Evolutionary conservation across 441 rosid genomes (phyloP), one percentile per base, ranked within the genome.

Genomic region (Adansonia gregorii): DNA sequence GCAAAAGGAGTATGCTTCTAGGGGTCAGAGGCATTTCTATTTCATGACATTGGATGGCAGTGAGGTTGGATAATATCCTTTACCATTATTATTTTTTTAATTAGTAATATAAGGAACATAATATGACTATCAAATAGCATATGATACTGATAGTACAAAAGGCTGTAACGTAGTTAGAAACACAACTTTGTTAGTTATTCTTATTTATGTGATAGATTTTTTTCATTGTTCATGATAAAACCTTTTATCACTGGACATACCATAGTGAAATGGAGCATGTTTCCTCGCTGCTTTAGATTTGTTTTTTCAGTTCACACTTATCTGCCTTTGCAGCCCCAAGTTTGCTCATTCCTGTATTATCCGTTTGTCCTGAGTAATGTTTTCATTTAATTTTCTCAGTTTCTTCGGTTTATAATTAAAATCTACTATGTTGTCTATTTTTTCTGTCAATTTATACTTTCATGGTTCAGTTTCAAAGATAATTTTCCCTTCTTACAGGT

Each of bases 41-140:
- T 96, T 96, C 87, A 96, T 96, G 99, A 94, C 99, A 20, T 85
- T 96, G 84, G 89, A 93, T 83, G 97, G 97, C 82, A 93, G 94
- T 76, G 99, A 96, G 99, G 99, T 96, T 75, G 89, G 39, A 72
- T 79, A 9, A 75, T 61, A 52, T 39, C n/a, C n/a, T 71, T 46
- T 60, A 19, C 75, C 70, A 4, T 27, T 66, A 49, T 15, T 43
- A 41, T 52, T 20, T 77, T 65, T 31, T 59, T 19, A 45, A 14
- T 48, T 74, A 7, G 10, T 24, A 19, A 31, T 52, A 7, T 52
- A 8, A 20, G 24, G 52, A 14, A 19, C 39, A 9, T 55, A 48
- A 31, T 67, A 39, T 39, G 66, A 56, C 11, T 24, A 67, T 66
- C 20, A 19, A 27, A 39, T 35, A 17, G 65, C 20, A 51, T 54